Evolutionary conservation across 176 grass and related monocot genomes (phyloP).

Genomic region (Rhipidocladum racemiflorum): DNA sequence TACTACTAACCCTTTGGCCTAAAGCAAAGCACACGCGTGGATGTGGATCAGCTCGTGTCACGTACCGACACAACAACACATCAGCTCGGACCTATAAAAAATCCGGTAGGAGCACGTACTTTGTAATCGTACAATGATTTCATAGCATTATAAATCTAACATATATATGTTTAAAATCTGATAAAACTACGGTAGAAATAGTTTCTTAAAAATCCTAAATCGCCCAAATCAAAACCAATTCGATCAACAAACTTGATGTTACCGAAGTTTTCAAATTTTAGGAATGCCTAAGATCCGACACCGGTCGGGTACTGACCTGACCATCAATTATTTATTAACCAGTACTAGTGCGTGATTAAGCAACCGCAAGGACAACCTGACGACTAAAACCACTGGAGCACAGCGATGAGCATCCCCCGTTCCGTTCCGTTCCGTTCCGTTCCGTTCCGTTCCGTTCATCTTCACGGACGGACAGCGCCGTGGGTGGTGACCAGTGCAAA

Average conservation of each 20-base stretch:
- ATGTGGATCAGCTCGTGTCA: background rate
- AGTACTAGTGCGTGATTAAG: background rate
- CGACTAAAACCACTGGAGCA: background rate
- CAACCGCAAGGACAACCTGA: background rate
- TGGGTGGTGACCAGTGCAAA: background rate
- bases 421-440: background rate
- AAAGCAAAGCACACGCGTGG: background rate
- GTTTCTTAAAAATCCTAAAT: no score
- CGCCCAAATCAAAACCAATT: no score
- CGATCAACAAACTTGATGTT: no score
- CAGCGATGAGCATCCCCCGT: background rate
- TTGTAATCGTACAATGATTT: no score
- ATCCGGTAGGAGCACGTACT: no score
- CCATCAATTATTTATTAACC: background rate
- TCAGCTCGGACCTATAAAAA: no score
- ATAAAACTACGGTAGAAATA: no score
- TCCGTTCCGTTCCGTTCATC: background rate
- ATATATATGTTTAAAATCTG: no score
- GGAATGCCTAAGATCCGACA: no score
- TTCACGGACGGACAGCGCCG: background rate
- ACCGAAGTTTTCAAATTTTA: no score
- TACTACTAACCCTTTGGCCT: background rate
- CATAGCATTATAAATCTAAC: no score
- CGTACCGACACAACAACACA: background rate
- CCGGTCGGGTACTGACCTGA: no score